Base-by-base conservation (phyloP, 495 filamentous ascomycete genomes). In the Neurospora sp. region DNA sequence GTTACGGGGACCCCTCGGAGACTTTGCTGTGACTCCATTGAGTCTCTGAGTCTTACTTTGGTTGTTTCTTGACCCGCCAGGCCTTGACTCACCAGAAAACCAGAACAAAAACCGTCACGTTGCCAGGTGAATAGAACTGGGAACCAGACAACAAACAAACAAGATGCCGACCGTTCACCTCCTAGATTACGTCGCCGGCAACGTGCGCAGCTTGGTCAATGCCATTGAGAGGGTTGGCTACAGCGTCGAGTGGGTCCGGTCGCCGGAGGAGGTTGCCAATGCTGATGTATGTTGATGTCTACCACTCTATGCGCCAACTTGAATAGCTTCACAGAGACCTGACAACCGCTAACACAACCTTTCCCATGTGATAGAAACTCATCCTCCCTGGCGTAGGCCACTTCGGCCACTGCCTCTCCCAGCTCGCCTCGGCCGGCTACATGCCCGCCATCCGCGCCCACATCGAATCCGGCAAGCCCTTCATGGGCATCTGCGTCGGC, bases 401-500 rank as follows among this genome's bases (percentile, higher is more conserved):
- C 83, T 99, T 98, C 77, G 96, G 96, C 70, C 93, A 98, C 85
- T 99, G 96, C 79, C 88, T 98, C 74, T 89, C 89, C 37, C 92
- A 96, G 78, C 88, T 98, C 71, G 85, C 90, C 11, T 84, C 87
- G 24, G 92, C 93, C 38, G 93, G 92, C 71, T 98, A 93, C 81
- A 81, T 94, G 69, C 90, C 91, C 71, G 92, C 94, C 5, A 89
- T 98, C 43, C 89, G 86, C 75, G 83, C 88, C 72, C 93, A 97
- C 82, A 93, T 98, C 76, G 86, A 90, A 43, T 88, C 91, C 13
- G 94, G 93, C 9, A 98, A 97, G 80, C 94, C 94, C 4, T 99
- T 99, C 80, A 94, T 99, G 92, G 96, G 93, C 5, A 97, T 99
- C 71, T 99, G 96, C 79, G 96, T 99, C 72, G 96, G 96, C 0